Base-by-base conservation (phyloP, 2,329 filamentous ascomycete species). In the Aureobasidium namibiae region DNA sequence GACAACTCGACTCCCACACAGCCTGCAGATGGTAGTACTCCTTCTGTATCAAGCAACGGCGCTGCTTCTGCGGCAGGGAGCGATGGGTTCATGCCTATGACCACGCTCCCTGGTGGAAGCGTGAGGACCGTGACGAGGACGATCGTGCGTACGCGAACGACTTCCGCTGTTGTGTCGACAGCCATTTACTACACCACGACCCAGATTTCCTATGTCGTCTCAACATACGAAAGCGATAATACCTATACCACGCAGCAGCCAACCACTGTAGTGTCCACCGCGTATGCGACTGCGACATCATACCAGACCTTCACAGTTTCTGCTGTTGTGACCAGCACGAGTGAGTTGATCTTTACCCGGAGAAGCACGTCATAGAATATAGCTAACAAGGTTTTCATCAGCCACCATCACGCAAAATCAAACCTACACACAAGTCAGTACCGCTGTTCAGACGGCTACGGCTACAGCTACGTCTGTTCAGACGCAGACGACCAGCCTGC, bases 151-250 rank as follows among this genome's bases (percentile, higher is more conserved):
- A 57, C 54, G 1, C 11, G 54, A 3, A 57, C 54, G 2, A 57
- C 54, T 11, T 46, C 54, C 21, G 41, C 54, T 4, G n/a, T 57
- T 4, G 31, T 46, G 2, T 57, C 41, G 1, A 57, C 54, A 3
- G 54, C 42, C 10, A 11, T 46, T 13, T 57, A 48, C 33, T 57
- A 57, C 33, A 57, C 54, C 4, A 39, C 54, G 8, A 57, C 54
- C 1, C 54, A 57, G 9, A 29, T 46, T 6, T 46, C 44, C 3
- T 57, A 57, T n/a, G 21, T 57, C n/a, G 36, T 44, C 16, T 57
- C 54, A 14, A 57, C 54, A n/a, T 44, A 56, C 23, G 11, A 26
- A 14, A 44, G 52, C 29, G 39, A 26, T 18, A 45, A 56, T 8
- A 44, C 29, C 23, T 56, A 56, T 31, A 56, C 52, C 5, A 56